These are phyloP conservation scores for Fragaria ananassa DNA, from an alignment of 306 rosid genomes.

Conservation along the genomic window DNA sequence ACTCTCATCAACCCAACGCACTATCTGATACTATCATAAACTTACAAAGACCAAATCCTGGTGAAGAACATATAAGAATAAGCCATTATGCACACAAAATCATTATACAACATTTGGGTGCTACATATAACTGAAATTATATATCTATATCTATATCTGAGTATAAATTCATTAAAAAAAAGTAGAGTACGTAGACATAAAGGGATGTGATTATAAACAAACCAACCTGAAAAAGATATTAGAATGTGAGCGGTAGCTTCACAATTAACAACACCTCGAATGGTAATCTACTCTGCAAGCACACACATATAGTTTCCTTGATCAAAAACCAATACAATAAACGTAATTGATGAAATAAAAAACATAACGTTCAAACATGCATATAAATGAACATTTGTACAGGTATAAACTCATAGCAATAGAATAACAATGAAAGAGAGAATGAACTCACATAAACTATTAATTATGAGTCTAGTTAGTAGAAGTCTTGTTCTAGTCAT, in stretches of 20 bases:
- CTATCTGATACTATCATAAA: neutral
- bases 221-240: constrained; percentile 18
- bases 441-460: too few relatives aligned
- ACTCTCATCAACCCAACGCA: neutral
- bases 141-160: neutral
- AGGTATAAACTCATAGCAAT: too few relatives aligned
- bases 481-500: too few relatives aligned
- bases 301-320: neutral
- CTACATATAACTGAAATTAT: neutral
- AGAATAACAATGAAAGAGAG: too few relatives aligned
- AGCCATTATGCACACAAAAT: neutral
- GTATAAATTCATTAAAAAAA: too few relatives aligned
- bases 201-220: constrained; percentile 4
- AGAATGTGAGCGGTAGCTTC: constrained; percentile 2
- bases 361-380: neutral
- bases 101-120: neutral
- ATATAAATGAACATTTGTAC: too few relatives aligned
- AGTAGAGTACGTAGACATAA: too few relatives aligned
- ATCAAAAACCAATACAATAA: neutral
- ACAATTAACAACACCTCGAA: constrained; percentile 12
- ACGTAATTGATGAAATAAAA: neutral
- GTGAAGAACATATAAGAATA: neutral
- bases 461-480: too few relatives aligned
- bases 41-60: neutral
- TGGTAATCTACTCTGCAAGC: constrained; percentile 51